phyloP scores from a whole-genome alignment of 2,329 filamentous ascomycete genomes.

The Penicillium sp. region DNA sequence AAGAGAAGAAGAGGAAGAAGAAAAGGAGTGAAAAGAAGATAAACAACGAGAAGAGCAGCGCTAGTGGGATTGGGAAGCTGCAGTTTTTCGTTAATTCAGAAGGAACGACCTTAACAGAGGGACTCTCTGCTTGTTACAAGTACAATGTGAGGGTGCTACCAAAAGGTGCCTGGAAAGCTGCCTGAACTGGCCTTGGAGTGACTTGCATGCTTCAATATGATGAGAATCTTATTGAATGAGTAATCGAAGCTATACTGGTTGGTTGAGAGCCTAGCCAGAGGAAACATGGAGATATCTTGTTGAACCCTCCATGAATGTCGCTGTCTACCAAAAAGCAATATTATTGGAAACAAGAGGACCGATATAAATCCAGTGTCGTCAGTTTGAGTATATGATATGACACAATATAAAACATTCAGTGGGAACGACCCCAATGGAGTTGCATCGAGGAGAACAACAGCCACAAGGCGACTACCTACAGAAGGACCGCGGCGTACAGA shows the following conservation, averaged over 20 bases:
- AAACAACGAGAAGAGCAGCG: not conserved
- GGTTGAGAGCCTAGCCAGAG: not conserved
- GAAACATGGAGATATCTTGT: not conserved
- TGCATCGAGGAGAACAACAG: not conserved
- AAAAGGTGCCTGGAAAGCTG: not conserved
- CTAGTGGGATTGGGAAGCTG: not conserved
- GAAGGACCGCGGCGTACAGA: not conserved
- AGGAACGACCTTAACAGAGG: not conserved
- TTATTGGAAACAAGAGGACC: too few relatives aligned
- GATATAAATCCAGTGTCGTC: too few relatives aligned
- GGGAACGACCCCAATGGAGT: not conserved
- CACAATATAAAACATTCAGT: not conserved
- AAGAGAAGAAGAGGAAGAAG: not conserved
- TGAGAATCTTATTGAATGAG: not conserved
- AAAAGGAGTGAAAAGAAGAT: not conserved
- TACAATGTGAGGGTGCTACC: not conserved
- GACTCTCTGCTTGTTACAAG: not conserved
- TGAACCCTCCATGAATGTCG: not conserved
- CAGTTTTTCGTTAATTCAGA: not conserved
- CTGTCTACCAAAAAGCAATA: not conserved
- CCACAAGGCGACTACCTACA: not conserved
- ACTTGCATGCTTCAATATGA: not conserved
- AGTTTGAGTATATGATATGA: too few relatives aligned
- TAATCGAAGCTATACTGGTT: not conserved
- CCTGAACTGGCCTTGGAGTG: not conserved